Base-by-base conservation (phyloP, 176 grass and related monocot genomes). In the Zea luxurians region DNA sequence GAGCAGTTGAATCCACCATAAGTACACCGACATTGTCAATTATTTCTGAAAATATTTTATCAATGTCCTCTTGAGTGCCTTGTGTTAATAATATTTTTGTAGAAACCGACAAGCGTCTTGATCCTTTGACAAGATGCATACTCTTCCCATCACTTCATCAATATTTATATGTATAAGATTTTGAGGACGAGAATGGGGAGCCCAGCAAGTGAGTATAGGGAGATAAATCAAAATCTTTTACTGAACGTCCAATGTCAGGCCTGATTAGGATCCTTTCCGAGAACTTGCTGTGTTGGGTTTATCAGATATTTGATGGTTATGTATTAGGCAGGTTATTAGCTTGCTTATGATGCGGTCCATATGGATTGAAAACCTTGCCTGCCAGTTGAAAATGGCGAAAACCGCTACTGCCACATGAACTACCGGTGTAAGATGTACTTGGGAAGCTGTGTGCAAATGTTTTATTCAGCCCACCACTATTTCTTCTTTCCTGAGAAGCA, bases 11-110 rank as follows among this genome's bases (percentile, higher is more conserved):
- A 75, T 94, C 91, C 9, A 77, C 81, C 83, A 92, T 92, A 55
- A 98, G 83, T 37, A 94, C 88, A 85, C 78, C 70, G 81, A 98
- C 82, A 75, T 92, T 85, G 66, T 82, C 74, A 79, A 85, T 87
- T 41, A 90, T 86, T 75, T 82, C 92, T 82, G 41, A n/a, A 79
- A 90, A 86, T 35, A 98, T 57, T 15, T 85, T 92, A 57, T 90
- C 70, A 41, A 83, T 49, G 70, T 98, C 87, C 21, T 86, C 78
- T 37, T 69, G 27, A 61, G 71, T 90, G 61, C 89, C 92, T 77
- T 92, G 87, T 17, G 75, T 82, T 66, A 94, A 80, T 68, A 92
- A 0, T 27, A 50, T 61, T 71, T 83, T 67, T 87, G 89, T 78
- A 98, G 73, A 75, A 87, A 98, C 17, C 82, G 66, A 77, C 85